These are phyloP conservation scores for Fusarium armeniacum DNA, from an alignment of 2,329 filamentous ascomycete genomes.

Conservation along the genomic window DNA sequence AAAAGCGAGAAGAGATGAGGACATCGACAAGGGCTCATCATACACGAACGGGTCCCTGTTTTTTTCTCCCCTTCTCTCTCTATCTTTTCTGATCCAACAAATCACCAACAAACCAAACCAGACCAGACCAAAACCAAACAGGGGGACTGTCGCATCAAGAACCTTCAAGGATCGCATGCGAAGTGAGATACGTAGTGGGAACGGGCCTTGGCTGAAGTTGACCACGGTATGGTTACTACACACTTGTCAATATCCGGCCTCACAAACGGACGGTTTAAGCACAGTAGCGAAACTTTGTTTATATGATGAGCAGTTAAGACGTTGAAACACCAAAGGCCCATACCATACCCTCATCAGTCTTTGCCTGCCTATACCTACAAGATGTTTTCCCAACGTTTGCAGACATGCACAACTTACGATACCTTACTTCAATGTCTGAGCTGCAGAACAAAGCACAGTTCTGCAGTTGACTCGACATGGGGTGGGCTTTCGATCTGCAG, in stretches of 20 bases:
- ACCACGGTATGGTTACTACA: not conserved
- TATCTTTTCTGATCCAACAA: conserved; percentile 36
- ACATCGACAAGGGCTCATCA: conserved; percentile 43
- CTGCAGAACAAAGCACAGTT: conserved; percentile 41
- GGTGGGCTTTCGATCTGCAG: conserved; percentile 39
- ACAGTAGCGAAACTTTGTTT: conserved; percentile 38
- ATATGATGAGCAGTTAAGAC: conserved; percentile 34
- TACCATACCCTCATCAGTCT: not conserved
- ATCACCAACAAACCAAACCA: conserved; percentile 4
- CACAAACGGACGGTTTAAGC: not conserved
- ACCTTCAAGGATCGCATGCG: conserved; percentile 13
- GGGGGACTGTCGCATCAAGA: conserved; percentile 32
- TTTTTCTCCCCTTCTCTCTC: not conserved
- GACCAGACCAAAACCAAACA: conserved; percentile 28
- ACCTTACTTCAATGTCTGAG: conserved; percentile 9
- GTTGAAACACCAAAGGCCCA: not conserved
- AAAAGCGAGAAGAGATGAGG: conserved; percentile 26
- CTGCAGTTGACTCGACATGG: conserved; percentile 34
- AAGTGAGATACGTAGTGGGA: conserved; percentile 3
- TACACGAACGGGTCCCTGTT: conserved; percentile 41
- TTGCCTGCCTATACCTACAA: not conserved
- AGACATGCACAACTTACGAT: not conserved
- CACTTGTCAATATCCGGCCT: conserved; percentile 8
- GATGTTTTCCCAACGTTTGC: conserved; percentile 34
- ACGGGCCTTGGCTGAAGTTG: conserved; percentile 28